Percentiles rank a stretch among this genome's conserved stretches.
Evolutionary conservation across 805 yeast species (phyloP).

Genomic region (Barnettozyma californica): DNA sequence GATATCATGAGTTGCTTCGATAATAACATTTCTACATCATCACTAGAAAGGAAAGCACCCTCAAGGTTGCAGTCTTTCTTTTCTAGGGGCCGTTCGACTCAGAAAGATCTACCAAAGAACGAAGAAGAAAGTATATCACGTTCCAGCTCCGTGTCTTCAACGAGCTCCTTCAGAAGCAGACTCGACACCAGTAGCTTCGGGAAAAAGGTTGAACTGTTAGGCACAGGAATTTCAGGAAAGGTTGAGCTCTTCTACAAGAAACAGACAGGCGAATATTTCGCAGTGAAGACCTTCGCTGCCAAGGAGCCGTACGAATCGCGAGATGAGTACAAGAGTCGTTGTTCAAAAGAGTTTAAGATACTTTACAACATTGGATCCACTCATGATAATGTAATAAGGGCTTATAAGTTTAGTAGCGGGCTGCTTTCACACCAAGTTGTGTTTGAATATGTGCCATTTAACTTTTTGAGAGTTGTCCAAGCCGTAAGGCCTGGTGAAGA

Average conservation of each 20-base stretch:
- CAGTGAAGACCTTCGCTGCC: constrained; percentile 40
- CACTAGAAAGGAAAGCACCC: neutral
- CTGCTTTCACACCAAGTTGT: constrained; percentile 55
- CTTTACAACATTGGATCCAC: constrained; percentile 53
- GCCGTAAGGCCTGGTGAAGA: constrained; percentile 57
- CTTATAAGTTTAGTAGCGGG: constrained; percentile 67
- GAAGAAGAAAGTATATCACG: neutral
- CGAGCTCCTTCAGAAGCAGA: neutral
- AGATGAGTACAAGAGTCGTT: constrained; percentile 64
- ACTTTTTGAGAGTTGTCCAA: constrained; percentile 86
- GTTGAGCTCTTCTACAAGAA: constrained; percentile 29
- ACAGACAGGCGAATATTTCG: constrained; percentile 22
- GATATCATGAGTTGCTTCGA: neutral
- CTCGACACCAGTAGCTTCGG: constrained; percentile 14
- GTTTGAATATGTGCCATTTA: constrained; percentile 87
- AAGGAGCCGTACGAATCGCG: constrained; percentile 50
- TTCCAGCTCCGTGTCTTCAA: neutral
- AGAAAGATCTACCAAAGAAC: neutral
- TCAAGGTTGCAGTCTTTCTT: neutral
- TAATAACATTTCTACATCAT: neutral
- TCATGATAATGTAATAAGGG: constrained; percentile 71
- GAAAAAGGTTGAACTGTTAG: constrained; percentile 16
- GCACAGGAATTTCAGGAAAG: constrained; percentile 30
- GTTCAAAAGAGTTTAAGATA: constrained; percentile 70
- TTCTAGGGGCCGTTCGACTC: neutral